Percentiles rank a stretch among this genome's conserved stretches.
Evolutionary conservation across 257 asterid genomes (phyloP).

Genomic region (Solanum arcanum): DNA sequence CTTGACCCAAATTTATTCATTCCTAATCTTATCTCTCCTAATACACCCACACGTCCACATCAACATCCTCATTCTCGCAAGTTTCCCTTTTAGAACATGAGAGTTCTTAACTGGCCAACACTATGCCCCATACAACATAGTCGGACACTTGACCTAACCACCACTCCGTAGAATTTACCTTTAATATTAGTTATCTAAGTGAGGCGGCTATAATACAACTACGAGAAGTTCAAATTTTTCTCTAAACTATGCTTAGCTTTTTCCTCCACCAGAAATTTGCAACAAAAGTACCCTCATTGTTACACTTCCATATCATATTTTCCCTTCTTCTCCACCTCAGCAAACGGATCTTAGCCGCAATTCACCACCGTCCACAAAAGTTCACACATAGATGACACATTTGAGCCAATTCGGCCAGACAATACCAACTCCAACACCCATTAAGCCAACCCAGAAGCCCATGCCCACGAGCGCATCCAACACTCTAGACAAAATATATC

Average conservation of each 20-base stretch:
- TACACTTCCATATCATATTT: neutral
- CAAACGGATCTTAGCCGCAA: neutral
- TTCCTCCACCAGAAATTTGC: neutral
- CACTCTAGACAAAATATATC: neutral
- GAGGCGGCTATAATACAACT: neutral
- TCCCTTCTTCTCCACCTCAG: neutral
- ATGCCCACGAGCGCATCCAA: neutral
- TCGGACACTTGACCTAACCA: neutral
- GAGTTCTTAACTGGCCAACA: neutral
- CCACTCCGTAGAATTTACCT: neutral
- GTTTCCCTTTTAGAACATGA: neutral
- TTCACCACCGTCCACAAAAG: neutral
- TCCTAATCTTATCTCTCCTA: neutral
- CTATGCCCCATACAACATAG: neutral
- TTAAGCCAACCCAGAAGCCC: neutral
- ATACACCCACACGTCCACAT: neutral
- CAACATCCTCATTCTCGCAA: neutral
- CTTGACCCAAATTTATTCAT: neutral
- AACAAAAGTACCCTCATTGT: neutral
- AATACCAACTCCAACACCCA: neutral
- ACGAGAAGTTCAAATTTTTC: too few species aligned
- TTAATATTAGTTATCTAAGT: neutral
- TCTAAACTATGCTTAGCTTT: neutral
- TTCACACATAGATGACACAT: neutral
- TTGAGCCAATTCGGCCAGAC: neutral